Percentiles rank a stretch among this genome's conserved stretches.
Evolutionary conservation across 2,329 filamentous ascomycete genomes (phyloP).

Genomic region (Xylaria sp.): DNA sequence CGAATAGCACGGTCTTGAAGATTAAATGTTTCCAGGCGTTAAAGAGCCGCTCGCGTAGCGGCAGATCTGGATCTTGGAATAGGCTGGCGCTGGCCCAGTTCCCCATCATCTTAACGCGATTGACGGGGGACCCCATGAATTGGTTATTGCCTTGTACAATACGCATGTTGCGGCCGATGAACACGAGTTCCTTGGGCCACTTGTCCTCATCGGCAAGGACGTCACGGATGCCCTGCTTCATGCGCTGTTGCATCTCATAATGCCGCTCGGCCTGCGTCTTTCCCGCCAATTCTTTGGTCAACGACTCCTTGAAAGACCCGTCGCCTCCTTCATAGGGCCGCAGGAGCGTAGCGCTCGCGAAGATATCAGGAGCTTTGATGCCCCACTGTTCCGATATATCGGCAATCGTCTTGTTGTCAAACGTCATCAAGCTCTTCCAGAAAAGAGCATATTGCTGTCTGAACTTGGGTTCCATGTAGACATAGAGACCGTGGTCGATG

Average conservation of each 20-base stretch:
- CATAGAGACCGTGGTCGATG: constrained; percentile 97
- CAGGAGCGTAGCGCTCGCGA: constrained; percentile 90
- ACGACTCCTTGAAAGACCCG: constrained; percentile 68
- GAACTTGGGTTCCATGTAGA: constrained; percentile 86
- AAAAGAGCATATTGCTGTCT: constrained; percentile 87
- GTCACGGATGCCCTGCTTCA: constrained; percentile 74
- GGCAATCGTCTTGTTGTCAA: constrained; percentile 84
- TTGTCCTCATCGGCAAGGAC: constrained; percentile 87
- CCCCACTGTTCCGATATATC: constrained; percentile 85
- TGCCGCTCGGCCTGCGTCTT: constrained; percentile 76
- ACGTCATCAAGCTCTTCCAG: constrained; percentile 94
- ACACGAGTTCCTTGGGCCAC: constrained; percentile 90
- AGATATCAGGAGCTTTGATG: constrained; percentile 87
- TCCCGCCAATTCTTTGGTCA: constrained; percentile 73
- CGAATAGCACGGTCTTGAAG: constrained; percentile 81
- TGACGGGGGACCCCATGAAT: constrained; percentile 88
- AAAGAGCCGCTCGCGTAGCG: constrained; percentile 68
- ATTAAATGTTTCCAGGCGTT: constrained; percentile 82
- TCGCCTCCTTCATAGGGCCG: constrained; percentile 90
- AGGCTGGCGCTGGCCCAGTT: constrained; percentile 87
- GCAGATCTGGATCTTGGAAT: constrained; percentile 76
- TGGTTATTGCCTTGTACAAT: constrained; percentile 96
- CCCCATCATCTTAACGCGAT: constrained; percentile 93
- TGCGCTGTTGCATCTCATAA: constrained; percentile 88
- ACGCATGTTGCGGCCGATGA: constrained; percentile 89